These are phyloP conservation scores for Magnolia officinalis DNA, from an alignment of 164 flowering plant genomes.

Conservation along the genomic window DNA sequence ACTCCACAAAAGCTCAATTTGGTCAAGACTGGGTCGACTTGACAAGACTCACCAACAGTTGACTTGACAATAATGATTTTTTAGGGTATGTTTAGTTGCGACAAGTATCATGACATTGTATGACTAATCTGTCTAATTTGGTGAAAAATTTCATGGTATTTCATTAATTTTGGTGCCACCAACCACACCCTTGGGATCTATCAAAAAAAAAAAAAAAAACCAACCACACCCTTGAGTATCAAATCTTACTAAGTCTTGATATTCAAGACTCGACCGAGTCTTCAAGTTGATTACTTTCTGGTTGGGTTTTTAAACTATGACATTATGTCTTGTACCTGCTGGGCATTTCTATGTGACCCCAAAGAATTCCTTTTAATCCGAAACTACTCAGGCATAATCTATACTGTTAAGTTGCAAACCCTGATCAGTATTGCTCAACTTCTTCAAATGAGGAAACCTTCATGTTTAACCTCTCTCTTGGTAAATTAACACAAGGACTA, in stretches of 20 bases:
- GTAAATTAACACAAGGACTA: conserved; percentile 1
- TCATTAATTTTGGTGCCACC: no score
- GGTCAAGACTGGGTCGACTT: background rate
- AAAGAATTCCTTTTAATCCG: background rate
- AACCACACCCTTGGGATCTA: no score
- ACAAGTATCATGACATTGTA: no score
- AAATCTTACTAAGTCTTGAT: no score
- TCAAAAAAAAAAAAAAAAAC: no score
- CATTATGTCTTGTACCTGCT: background rate
- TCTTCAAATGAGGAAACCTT: background rate
- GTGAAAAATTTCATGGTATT: no score
- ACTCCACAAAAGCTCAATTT: background rate
- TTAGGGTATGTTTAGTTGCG: background rate
- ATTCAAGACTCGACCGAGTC: background rate
- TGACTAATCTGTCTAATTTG: no score
- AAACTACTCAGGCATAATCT: background rate
- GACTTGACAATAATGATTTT: background rate
- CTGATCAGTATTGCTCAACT: background rate
- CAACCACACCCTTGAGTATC: no score
- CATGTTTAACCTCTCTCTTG: background rate
- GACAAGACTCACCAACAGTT: background rate
- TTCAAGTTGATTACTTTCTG: background rate
- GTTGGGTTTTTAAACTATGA: background rate
- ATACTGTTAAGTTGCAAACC: no score
- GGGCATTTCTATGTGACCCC: background rate